Percentiles rank a stretch among this genome's conserved stretches.
Conservation (phyloP, 2,329 filamentous ascomycete genomes). For the Polytolypa hystricis region DNA sequence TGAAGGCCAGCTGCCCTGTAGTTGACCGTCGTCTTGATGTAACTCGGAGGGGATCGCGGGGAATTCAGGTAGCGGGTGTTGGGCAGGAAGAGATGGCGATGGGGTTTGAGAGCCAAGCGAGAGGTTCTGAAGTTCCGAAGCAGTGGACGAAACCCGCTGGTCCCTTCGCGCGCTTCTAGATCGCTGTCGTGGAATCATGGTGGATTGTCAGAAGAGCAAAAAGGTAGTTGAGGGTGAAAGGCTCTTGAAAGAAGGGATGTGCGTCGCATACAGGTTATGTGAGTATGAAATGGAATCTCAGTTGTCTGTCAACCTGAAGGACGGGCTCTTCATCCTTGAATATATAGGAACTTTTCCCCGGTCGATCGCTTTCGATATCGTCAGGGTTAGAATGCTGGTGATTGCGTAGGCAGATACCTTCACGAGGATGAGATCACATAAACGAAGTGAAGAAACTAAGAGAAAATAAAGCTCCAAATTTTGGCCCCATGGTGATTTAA, state of each 20-base stretch:
- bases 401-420: background rate
- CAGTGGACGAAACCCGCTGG: slow-evolving; percentile 5
- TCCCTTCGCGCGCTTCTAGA: slow-evolving; percentile 5
- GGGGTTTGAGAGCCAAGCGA: slow-evolving; percentile 8
- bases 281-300: background rate
- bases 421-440: background rate
- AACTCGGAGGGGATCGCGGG: slow-evolving; percentile 4
- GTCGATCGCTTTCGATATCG: too few species aligned
- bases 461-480: slow-evolving; percentile 2
- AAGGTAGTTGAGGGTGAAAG: background rate
- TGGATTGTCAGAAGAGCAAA: slow-evolving; percentile 1
- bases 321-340: too few species aligned
- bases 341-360: too few species aligned
- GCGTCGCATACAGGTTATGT: background rate
- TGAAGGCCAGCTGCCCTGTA: slow-evolving; percentile 1
- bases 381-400: too few species aligned
- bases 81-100: slow-evolving; percentile 7
- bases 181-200: slow-evolving; percentile 27
- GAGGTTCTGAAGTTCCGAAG: slow-evolving; percentile 7
- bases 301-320: background rate
- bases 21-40: slow-evolving; percentile 3
- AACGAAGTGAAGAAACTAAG: background rate
- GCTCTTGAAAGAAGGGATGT: slow-evolving; percentile 2
- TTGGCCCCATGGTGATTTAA: slow-evolving; percentile 3
- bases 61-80: slow-evolving; percentile 6